These are phyloP conservation scores for Ochromonas danica DNA, from an alignment of 108 stramenopile species.

Conservation along the genomic window DNA sequence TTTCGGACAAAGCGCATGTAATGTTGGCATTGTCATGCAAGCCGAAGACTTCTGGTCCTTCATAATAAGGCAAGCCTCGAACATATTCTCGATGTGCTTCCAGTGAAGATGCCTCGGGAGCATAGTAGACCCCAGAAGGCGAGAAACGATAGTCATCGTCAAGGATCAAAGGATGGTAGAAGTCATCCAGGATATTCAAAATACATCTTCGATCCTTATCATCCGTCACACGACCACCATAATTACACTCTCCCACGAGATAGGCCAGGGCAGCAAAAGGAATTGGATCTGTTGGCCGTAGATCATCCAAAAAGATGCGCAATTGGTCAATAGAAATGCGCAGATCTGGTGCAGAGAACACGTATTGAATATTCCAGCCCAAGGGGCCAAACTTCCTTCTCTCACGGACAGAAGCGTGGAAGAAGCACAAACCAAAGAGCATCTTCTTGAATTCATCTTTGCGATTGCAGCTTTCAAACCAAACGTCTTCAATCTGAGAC, in stretches of 20 bases:
- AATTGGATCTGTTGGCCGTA: constrained; percentile 47
- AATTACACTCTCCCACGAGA: constrained; percentile 67
- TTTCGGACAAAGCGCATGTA: constrained; percentile 60
- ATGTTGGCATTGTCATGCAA: constrained; percentile 70
- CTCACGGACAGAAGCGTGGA: constrained; percentile 63
- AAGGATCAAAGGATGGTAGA: constrained; percentile 55
- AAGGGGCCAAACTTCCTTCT: constrained; percentile 65
- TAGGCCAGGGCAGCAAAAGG: constrained; percentile 63
- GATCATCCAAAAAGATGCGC: constrained; percentile 61
- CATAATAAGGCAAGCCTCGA: constrained; percentile 56
- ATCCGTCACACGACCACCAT: constrained; percentile 68
- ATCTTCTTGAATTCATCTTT: constrained; percentile 60
- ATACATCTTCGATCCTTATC: constrained; percentile 69
- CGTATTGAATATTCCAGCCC: constrained; percentile 71
- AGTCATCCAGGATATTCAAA: constrained; percentile 62
- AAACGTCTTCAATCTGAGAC: constrained; percentile 46
- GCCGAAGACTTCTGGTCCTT: constrained; percentile 70
- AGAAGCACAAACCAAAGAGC: constrained; percentile 64
- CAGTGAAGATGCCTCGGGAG: constrained; percentile 48
- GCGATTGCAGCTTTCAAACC: constrained; percentile 43
- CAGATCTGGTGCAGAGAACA: constrained; percentile 61
- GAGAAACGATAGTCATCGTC: constrained; percentile 48
- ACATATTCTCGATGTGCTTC: constrained; percentile 56
- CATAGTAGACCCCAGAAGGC: constrained; percentile 60
- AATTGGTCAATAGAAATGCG: constrained; percentile 63